phyloP scores from a whole-genome alignment of 176 grass and related monocot species.

The Carex cristatella region DNA sequence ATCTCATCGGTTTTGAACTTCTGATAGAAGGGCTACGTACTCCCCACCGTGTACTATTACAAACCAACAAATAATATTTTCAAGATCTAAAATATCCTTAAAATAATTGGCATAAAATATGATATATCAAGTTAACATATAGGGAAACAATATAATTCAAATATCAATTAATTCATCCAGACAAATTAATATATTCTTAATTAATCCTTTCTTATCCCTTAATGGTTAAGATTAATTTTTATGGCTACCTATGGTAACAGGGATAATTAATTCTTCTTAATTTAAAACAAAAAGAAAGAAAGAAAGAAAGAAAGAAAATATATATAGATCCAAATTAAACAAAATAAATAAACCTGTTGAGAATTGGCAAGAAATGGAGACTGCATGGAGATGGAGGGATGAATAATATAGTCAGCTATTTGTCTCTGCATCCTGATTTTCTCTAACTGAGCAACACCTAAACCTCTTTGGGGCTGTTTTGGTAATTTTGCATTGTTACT shows the following conservation, averaged over 20 bases:
- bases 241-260: neutral
- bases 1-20: too few relatives aligned
- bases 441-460: slow-evolving; percentile 73
- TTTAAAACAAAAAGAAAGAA: neutral
- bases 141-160: neutral
- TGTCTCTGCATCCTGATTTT: slow-evolving; percentile 76
- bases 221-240: neutral
- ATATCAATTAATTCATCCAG: neutral
- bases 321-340: neutral
- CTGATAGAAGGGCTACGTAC: too few relatives aligned
- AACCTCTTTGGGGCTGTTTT: slow-evolving; percentile 59
- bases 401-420: slow-evolving; percentile 49
- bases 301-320: neutral
- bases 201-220: neutral
- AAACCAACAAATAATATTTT: too few relatives aligned
- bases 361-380: slow-evolving; percentile 8
- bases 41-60: too few relatives aligned
- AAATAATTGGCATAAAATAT: neutral
- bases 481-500: slow-evolving; percentile 7
- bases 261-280: neutral
- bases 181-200: neutral
- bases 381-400: slow-evolving; percentile 40
- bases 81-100: neutral
- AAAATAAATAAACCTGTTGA: neutral
- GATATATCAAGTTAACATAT: neutral